Base-by-base conservation (phyloP, 1,284 basidiomycete genomes). In the Cutaneotrichosporon cutaneum region DNA sequence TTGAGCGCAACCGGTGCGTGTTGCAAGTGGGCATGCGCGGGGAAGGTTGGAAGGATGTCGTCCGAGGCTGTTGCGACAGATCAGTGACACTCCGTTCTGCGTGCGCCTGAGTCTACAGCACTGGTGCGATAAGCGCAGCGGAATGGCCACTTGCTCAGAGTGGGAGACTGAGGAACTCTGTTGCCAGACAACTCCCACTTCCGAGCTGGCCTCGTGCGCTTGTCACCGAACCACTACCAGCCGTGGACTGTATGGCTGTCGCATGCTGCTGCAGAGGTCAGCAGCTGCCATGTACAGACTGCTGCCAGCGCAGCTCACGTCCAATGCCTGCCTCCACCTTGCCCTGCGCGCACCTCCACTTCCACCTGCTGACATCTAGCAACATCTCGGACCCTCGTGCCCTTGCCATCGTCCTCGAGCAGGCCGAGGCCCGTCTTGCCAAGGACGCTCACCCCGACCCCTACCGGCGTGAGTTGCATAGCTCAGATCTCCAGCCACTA, bases 301-400 rank as follows among this genome's bases (percentile, higher is more conserved):
- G 30, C 30, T 5, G 9, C 4, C 30, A 4, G 30, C 5, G 30
- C 30, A 30, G 30, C 30, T 30, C 30, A 4, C 5, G 30, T 9
- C 5, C 30, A 9, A 30, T 9, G 9, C 30, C 5, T 36, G 8
- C 42, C 3, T 10, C 3, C 45, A 11, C 45, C 26, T 1, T 26
- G n/a, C 45, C 5, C 10, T 13, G 5, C 22, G 8, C 45, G 7
- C 45, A 24, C 13, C 14, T 16, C 22, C 22, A 26, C 22, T 11
- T 47, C 16, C 9, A 24, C 27, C 26, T 10, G 30, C 61, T 62
- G 36, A 62, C 58, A 24, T 5, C n/a, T 54, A 94, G 94, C 63
- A 83, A 95, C 75, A 87, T 96, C 58, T 85, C 86, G 62, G 92
- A 96, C 77, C 94, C 94, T 16, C 85, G 94, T 67, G 88, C 89